phyloP scores from a whole-genome alignment of 495 filamentous ascomycete species.

The Halenospora varia region DNA sequence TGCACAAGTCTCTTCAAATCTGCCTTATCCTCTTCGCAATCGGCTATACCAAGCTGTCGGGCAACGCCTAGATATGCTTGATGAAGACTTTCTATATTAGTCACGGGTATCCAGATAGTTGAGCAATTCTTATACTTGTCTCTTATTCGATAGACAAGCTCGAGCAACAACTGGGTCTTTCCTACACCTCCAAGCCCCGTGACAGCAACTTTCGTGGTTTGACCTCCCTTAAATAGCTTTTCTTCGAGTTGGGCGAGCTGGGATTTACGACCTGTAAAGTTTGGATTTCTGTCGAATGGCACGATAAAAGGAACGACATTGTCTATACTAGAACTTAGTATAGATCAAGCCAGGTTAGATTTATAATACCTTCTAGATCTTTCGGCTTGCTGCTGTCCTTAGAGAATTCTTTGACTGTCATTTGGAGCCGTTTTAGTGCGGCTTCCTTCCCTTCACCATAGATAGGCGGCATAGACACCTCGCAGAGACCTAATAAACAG shows the following conservation, averaged over 20 bases:
- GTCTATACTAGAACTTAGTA: not conserved
- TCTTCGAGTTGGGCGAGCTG: conserved; percentile 8
- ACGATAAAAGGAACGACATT: conserved; percentile 3
- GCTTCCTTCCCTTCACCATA: conserved; percentile 12
- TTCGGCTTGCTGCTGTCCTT: not conserved
- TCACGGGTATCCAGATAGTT: conserved; percentile 14
- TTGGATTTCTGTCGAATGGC: conserved; percentile 10
- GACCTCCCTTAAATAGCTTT: not conserved
- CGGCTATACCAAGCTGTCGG: conserved; percentile 1
- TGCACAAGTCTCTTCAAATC: conserved; percentile 7
- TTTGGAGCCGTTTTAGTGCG: conserved; percentile 27
- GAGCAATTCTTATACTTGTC: conserved; percentile 10
- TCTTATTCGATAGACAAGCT: conserved; percentile 12
- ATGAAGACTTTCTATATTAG: conserved; percentile 8
- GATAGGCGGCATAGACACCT: conserved; percentile 29
- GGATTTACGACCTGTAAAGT: conserved; percentile 11
- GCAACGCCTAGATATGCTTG: conserved; percentile 12
- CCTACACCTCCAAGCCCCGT: conserved; percentile 16
- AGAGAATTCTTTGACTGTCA: conserved; percentile 1
- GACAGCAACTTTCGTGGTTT: conserved; percentile 8
- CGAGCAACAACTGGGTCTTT: conserved; percentile 10
- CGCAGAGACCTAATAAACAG: conserved; percentile 30
- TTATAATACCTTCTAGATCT: not conserved
- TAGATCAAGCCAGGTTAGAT: not conserved
- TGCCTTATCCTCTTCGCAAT: not conserved